phyloP scores from a whole-genome alignment of 768 basidiomycete genomes.

The Inosperma sp. region DNA sequence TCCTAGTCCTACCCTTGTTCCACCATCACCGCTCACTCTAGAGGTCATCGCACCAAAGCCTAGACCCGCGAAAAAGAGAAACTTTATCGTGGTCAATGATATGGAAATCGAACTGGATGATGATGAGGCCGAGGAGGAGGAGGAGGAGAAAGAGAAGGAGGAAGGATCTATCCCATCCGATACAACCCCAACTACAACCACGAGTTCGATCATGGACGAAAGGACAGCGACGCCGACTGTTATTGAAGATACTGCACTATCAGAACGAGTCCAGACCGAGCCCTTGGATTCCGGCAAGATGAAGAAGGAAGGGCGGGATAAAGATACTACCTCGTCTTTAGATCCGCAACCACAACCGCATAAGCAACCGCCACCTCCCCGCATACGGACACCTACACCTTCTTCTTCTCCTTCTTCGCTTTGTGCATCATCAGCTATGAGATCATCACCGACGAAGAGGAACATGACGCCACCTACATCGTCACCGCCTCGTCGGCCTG shows the following conservation, averaged over 20 bases:
- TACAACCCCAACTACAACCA: neutral
- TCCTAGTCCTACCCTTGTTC: neutral
- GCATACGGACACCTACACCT: too few species aligned
- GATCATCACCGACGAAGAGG: too few species aligned
- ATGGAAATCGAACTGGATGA: slow-evolving; percentile 38
- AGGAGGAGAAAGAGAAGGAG: slow-evolving; percentile 12
- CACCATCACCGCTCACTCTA: neutral
- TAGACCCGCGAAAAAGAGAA: slow-evolving; percentile 20
- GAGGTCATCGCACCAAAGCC: neutral
- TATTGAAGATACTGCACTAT: slow-evolving; percentile 3
- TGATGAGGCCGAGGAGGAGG: slow-evolving; percentile 26
- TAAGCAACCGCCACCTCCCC: too few species aligned
- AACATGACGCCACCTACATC: too few species aligned
- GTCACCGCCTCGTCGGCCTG: too few species aligned
- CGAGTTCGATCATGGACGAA: neutral
- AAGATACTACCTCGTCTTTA: too few species aligned
- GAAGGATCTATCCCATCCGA: slow-evolving; percentile 1
- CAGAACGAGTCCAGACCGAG: slow-evolving; percentile 8
- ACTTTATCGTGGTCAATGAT: slow-evolving; percentile 38
- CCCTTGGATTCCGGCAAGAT: too few species aligned
- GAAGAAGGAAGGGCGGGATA: too few species aligned
- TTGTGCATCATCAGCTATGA: too few species aligned
- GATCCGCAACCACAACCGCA: neutral
- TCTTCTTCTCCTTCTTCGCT: too few species aligned
- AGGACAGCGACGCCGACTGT: neutral